A percentile compares a stretch with the other conserved stretches of the same genome.
Evolutionary conservation across 495 filamentous ascomycete genomes (phyloP).

Genomic region (Coniosporium apollinis): DNA sequence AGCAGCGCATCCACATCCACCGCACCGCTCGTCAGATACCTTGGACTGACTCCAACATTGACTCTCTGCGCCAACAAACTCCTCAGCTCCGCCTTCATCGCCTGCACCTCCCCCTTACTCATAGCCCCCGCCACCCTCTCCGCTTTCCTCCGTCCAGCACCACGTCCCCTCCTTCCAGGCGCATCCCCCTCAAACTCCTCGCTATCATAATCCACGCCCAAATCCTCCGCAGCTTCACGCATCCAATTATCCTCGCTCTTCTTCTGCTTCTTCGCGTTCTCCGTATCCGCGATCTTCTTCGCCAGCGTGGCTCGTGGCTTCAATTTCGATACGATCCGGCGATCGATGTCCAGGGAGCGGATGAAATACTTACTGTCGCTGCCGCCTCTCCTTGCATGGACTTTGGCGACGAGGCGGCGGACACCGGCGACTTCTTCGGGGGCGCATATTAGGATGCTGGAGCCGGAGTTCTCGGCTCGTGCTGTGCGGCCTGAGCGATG

Average conservation of each 20-base stretch:
- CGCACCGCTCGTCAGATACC: constrained; percentile 63
- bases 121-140: constrained; percentile 51
- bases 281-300: constrained; percentile 68
- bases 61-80: constrained; percentile 54
- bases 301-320: constrained; percentile 58
- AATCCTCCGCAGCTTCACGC: constrained; percentile 68
- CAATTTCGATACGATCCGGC: constrained; percentile 55
- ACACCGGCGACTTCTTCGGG: constrained; percentile 82
- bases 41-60: constrained; percentile 83
- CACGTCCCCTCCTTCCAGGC: constrained; percentile 44
- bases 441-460: constrained; percentile 72
- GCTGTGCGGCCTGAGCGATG: constrained; percentile 93
- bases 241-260: constrained; percentile 74
- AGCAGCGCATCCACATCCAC: constrained; percentile 72
- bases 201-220: constrained; percentile 85
- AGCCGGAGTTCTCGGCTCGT: constrained; percentile 57
- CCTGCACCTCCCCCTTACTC: constrained; percentile 52
- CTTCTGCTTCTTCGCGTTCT: constrained; percentile 72
- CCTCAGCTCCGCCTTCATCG: constrained; percentile 44
- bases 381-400: constrained; percentile 40
- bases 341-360: constrained; percentile 66
- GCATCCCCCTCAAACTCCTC: constrained; percentile 54
- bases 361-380: constrained; percentile 39
- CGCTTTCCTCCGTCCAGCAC: constrained; percentile 52
- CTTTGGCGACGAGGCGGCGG: constrained; percentile 68